Evolutionary conservation across 2,329 filamentous ascomycete species (phyloP).

Genomic region (Venturia asperata): DNA sequence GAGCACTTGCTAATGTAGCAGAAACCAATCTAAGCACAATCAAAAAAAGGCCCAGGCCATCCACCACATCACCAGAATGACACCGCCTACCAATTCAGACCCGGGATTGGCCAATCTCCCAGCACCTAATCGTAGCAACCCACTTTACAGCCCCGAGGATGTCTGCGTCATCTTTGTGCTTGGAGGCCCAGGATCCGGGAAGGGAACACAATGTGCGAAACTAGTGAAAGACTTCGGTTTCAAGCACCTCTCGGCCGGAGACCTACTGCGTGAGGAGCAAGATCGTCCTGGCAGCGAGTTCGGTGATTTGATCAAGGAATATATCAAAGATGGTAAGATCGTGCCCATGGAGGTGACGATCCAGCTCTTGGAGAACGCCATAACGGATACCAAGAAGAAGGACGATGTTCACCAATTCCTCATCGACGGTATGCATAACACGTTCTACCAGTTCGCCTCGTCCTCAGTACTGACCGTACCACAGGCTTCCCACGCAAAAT

Average conservation of each 20-base stretch:
- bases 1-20: neutral
- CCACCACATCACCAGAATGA: slow-evolving; percentile 22
- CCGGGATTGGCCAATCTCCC: slow-evolving; percentile 36
- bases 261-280: slow-evolving; percentile 90
- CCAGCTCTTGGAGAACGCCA: slow-evolving; percentile 86
- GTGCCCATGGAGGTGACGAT: slow-evolving; percentile 99
- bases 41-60: neutral
- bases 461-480: neutral
- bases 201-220: slow-evolving; percentile 89
- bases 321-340: slow-evolving; percentile 91
- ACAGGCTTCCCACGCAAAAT: slow-evolving; percentile 88
- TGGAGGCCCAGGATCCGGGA: slow-evolving; percentile 89
- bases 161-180: slow-evolving; percentile 96
- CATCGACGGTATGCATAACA: slow-evolving; percentile 47
- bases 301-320: slow-evolving; percentile 83
- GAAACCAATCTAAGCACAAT: slow-evolving; percentile 2
- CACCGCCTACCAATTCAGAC: slow-evolving; percentile 25
- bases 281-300: slow-evolving; percentile 79
- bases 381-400: slow-evolving; percentile 60
- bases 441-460: neutral
- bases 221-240: slow-evolving; percentile 85
- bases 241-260: slow-evolving; percentile 86
- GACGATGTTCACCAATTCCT: slow-evolving; percentile 63
- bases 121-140: slow-evolving; percentile 50
- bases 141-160: slow-evolving; percentile 66